Percentiles rank a stretch among this genome's conserved stretches.
phyloP scores from a whole-genome alignment of 495 filamentous ascomycete genomes.

The Evernia prunastri region DNA sequence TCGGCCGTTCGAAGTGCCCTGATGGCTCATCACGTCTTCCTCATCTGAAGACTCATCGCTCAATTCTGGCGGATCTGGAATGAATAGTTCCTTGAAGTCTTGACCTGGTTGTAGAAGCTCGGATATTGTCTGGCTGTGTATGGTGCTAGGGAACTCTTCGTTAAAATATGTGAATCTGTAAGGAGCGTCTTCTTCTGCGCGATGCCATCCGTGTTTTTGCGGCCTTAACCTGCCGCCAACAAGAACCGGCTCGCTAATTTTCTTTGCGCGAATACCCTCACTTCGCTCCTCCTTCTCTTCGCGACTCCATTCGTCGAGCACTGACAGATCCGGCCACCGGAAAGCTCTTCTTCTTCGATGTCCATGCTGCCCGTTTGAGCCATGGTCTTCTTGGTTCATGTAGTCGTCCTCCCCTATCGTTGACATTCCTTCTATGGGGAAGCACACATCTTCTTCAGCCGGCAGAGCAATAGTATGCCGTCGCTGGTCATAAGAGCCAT shows the following conservation, averaged over 20 bases:
- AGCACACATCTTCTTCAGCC: conserved; percentile 88
- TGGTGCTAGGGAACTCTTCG: conserved; percentile 87
- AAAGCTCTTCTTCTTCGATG: conserved; percentile 49
- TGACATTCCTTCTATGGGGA: conserved; percentile 70
- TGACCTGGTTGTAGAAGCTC: conserved; percentile 80
- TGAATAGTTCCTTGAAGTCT: conserved; percentile 79
- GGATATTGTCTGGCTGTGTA: conserved; percentile 90
- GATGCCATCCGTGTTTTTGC: conserved; percentile 72
- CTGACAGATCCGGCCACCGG: conserved; percentile 63
- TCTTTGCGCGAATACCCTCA: conserved; percentile 82
- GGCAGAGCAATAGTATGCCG: conserved; percentile 47
- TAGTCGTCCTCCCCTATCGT: conserved; percentile 74
- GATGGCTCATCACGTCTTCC: conserved; percentile 36
- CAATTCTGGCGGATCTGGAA: conserved; percentile 61
- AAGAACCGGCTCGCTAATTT: conserved; percentile 86
- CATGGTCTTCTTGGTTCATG: conserved; percentile 37
- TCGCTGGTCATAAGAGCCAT: conserved; percentile 37
- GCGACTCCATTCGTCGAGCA: conserved; percentile 83
- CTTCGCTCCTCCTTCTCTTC: conserved; percentile 87
- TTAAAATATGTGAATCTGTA: conserved; percentile 99
- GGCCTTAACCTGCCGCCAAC: conserved; percentile 83
- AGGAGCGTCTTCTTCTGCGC: conserved; percentile 80
- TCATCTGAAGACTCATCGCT: conserved; percentile 60
- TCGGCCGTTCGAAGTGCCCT: conserved; percentile 35
- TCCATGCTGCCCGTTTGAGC: conserved; percentile 32